Percentiles rank a stretch among this genome's conserved stretches.
Evolutionary conservation across 2,329 filamentous ascomycete species (phyloP).

Genomic region (Phoma herbarum): DNA sequence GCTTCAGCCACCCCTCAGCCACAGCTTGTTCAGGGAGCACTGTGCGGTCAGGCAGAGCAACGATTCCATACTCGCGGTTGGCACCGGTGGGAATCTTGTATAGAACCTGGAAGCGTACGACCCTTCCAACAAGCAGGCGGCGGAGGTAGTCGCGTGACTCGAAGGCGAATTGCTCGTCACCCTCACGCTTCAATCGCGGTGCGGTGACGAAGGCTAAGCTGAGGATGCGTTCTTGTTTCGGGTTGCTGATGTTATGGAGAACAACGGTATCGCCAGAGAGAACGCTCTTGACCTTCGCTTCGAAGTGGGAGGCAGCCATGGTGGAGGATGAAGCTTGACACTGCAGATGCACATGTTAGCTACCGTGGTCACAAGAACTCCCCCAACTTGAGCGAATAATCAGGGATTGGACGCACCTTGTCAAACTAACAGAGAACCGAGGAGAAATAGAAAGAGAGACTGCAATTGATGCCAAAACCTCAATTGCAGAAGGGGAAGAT

Average conservation of each 20-base stretch:
- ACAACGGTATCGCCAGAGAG: conserved; percentile 93
- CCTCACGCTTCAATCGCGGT: conserved; percentile 85
- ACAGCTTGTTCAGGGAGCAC: conserved; percentile 81
- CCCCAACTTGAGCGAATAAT: neutral
- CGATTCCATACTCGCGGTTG: conserved; percentile 86
- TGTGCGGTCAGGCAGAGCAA: conserved; percentile 75
- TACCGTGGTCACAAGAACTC: conserved; percentile 24
- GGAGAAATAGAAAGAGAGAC: conserved; percentile 13
- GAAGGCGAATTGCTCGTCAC: conserved; percentile 91
- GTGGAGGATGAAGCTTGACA: conserved; percentile 24
- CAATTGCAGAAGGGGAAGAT: conserved; percentile 21
- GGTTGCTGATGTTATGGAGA: conserved; percentile 81
- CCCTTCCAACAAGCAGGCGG: conserved; percentile 83
- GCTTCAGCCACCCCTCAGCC: conserved; percentile 89
- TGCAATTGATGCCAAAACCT: conserved; percentile 29
- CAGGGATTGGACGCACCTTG: conserved; percentile 14
- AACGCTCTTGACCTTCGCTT: conserved; percentile 81
- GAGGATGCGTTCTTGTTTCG: conserved; percentile 81
- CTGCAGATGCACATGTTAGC: conserved; percentile 13
- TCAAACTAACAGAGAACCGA: conserved; percentile 21
- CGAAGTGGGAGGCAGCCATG: conserved; percentile 47
- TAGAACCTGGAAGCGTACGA: conserved; percentile 81
- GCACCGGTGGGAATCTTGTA: conserved; percentile 83
- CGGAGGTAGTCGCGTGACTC: conserved; percentile 94
- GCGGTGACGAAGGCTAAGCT: conserved; percentile 93